phyloP scores from a whole-genome alignment of 148 eudicot species.

The Persicaria tinctoria region DNA sequence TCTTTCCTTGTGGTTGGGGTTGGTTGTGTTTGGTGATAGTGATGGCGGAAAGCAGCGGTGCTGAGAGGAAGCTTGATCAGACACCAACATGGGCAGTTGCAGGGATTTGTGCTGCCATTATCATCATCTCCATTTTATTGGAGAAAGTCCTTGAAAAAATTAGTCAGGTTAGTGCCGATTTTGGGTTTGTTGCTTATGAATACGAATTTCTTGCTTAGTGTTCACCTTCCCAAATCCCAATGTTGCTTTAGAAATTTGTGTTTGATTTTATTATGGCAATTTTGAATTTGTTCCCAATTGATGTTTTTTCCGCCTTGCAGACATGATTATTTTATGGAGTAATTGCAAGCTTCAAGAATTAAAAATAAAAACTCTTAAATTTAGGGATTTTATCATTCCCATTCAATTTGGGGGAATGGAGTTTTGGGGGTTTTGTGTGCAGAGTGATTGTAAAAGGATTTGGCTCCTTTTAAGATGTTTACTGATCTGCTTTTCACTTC shows the following conservation, averaged over 20 bases:
- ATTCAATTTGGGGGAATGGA: neutral
- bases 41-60: slow-evolving; percentile 13
- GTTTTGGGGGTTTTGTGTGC: slow-evolving; percentile 1
- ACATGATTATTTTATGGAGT: neutral
- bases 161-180: slow-evolving; percentile 33
- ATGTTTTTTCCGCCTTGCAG: neutral
- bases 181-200: neutral
- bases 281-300: neutral
- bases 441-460: neutral
- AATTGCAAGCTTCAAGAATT: no score
- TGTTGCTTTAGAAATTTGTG: neutral
- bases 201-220: neutral
- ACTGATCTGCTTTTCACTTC: neutral
- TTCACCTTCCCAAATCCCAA: neutral
- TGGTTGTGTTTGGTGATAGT: neutral
- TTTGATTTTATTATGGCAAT: neutral
- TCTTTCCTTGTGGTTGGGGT: slow-evolving; percentile 1
- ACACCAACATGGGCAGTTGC: slow-evolving; percentile 97
- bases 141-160: slow-evolving; percentile 56
- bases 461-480: neutral
- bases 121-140: slow-evolving; percentile 53
- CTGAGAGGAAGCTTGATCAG: slow-evolving; percentile 50
- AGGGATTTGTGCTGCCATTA: slow-evolving; percentile 52
- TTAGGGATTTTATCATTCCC: neutral
- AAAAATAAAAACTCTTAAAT: neutral